Base-by-base conservation (phyloP, 2,329 filamentous ascomycete species). In the Alternaria dauci region DNA sequence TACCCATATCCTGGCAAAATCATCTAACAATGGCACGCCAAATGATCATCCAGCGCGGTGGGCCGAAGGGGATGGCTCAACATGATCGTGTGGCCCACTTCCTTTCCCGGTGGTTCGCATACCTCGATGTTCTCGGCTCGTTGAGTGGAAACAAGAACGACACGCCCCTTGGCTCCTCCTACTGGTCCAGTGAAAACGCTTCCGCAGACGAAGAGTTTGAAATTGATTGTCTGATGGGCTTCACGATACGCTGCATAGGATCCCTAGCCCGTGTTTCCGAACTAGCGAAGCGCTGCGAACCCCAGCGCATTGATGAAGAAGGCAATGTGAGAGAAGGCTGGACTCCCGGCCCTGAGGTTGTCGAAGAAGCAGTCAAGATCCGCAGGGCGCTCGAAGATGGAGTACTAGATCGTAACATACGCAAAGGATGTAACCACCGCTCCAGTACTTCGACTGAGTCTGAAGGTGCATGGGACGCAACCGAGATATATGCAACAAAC, bases 141-240 rank as follows among this genome's bases (percentile, higher is more conserved):
- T 81, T 96, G 26, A 89, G 81, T 55, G 91, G 90, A 16, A 82
- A 79, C 63, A 79, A 79, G 52, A 80, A 80, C 52, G 78, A 81
- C 59, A 71, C 72, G 36, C 81, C 81, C 0, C 71, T 84, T 2
- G 77, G 75, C 43, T 69, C 72, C 2, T 77, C 75, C 39, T 83
- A 84, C 65, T 80, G 77, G 75, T 71, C 83, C 11, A 65, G 53
- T 0, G 65, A 73, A 26, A 84, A 85, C 58, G 82, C 82, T 5
- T 72, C 80, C 4, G 83, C 86, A 34, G 85, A 87, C 55, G 85
- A 89, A 65, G 89, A 87, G 47, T 88, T 86, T 68, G 83, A 90
- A 59, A 92, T 94, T 58, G 92, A 93, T 78, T 95, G 91, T 77
- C 89, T 94, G 63, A 88, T 92, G 70, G 91, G 91, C 8, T 94